Conservation (phyloP, 2,329 filamentous ascomycete species). For the Parafenestella ontariensis region DNA sequence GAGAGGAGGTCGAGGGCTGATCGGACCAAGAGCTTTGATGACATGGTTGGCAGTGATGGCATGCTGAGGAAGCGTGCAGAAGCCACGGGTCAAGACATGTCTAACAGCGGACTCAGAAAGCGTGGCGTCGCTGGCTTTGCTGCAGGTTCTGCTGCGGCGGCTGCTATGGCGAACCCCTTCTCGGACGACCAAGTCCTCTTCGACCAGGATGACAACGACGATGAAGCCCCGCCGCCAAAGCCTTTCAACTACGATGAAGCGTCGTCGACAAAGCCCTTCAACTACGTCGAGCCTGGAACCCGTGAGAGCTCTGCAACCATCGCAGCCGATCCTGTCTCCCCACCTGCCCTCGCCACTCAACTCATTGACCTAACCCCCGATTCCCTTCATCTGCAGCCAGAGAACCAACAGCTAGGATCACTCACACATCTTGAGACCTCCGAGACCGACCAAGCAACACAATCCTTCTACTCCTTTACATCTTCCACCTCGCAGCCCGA, state of each 20-base stretch:
- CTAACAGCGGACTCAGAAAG: slow-evolving; percentile 29
- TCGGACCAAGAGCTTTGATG: slow-evolving; percentile 47
- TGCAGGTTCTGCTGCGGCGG: slow-evolving; percentile 47
- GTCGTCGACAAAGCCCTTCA: slow-evolving; percentile 35
- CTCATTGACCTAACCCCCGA: slow-evolving; percentile 46
- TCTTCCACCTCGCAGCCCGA: slow-evolving; percentile 27
- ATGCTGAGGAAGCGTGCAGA: slow-evolving; percentile 41
- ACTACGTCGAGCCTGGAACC: slow-evolving; percentile 30
- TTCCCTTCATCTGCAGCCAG: slow-evolving; percentile 20
- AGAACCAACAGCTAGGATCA: slow-evolving; percentile 18
- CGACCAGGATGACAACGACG: slow-evolving; percentile 46
- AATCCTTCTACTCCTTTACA: slow-evolving; percentile 49
- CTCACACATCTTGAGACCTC: slow-evolving; percentile 14
- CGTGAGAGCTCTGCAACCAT: slow-evolving; percentile 43
- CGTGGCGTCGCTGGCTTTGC: slow-evolving; percentile 48
- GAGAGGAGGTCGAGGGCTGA: slow-evolving; percentile 27
- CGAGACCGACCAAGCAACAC: slow-evolving; percentile 29
- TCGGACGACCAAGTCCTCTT: slow-evolving; percentile 53
- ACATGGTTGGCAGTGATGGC: slow-evolving; percentile 51
- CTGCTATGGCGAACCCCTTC: slow-evolving; percentile 53
- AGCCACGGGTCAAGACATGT: slow-evolving; percentile 31
- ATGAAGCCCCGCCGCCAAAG: slow-evolving; percentile 40
- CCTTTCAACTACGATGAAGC: slow-evolving; percentile 40
- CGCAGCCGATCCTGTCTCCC: slow-evolving; percentile 17
- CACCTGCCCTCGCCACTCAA: slow-evolving; percentile 16